Percentiles rank a stretch among this genome's conserved stretches.
Conservation (phyloP, 495 filamentous ascomycete genomes). For the Xylaria intraflava region DNA sequence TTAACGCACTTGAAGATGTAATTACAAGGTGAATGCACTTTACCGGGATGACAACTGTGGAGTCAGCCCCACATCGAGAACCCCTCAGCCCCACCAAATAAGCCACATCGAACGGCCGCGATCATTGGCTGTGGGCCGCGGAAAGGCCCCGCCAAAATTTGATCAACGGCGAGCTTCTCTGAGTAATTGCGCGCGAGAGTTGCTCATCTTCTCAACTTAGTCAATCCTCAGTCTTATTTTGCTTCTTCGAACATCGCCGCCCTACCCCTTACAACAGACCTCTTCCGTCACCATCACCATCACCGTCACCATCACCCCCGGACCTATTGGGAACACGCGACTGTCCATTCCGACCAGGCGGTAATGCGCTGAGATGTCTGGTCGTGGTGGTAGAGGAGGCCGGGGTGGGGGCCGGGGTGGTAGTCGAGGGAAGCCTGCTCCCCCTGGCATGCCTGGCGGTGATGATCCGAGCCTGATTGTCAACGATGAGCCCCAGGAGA, state of each 20-base stretch:
- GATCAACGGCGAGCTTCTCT: too few species aligned
- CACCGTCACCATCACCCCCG: neutral
- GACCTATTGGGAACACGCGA: neutral
- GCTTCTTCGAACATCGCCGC: neutral
- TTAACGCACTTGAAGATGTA: too few species aligned
- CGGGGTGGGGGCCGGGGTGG: conserved; percentile 31
- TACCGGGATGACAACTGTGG: too few species aligned
- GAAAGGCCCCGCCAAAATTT: conserved; percentile 5
- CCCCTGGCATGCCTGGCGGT: conserved; percentile 28
- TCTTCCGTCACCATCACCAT: neutral
- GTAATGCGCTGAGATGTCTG: conserved; percentile 22
- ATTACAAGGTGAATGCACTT: too few species aligned
- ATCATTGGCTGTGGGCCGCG: too few species aligned
- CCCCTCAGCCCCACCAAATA: neutral
- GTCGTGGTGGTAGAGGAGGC: conserved; percentile 22
- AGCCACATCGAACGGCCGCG: too few species aligned
- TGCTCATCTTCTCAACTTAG: too few species aligned
- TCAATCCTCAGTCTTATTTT: too few species aligned
- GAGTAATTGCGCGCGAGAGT: neutral
- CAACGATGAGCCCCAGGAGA: conserved; percentile 24
- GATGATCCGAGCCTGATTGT: conserved; percentile 26
- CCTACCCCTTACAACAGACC: neutral
- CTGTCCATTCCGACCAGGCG: neutral
- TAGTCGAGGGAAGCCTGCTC: conserved; percentile 25
- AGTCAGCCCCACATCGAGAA: neutral